Evolutionary conservation across 768 basidiomycete genomes (phyloP).

Genomic region (Hygrocybe punicea): DNA sequence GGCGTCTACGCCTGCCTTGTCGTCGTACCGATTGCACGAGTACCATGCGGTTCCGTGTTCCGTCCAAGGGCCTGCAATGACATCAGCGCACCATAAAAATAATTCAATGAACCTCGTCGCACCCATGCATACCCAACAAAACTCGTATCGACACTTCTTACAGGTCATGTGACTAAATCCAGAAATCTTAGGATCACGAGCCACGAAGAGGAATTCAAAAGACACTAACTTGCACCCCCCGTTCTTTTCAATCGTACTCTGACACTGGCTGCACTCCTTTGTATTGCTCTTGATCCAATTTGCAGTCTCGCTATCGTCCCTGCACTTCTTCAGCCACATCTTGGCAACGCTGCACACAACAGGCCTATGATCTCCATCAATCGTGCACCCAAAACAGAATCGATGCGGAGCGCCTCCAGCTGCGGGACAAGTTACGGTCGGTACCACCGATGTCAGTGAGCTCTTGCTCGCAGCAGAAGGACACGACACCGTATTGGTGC

Average conservation of each 20-base stretch:
- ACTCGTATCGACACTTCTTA: slow-evolving; percentile 98
- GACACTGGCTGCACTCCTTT: slow-evolving; percentile 94
- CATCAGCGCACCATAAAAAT: slow-evolving; percentile 13
- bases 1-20: slow-evolving; percentile 81
- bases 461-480: slow-evolving; percentile 72
- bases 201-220: slow-evolving; percentile 1
- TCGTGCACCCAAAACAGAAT: slow-evolving; percentile 93
- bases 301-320: slow-evolving; percentile 95
- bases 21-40: slow-evolving; percentile 96
- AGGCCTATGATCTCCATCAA: slow-evolving; percentile 88
- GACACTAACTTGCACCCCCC: slow-evolving; percentile 96
- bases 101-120: slow-evolving; percentile 17
- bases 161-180: slow-evolving; percentile 93
- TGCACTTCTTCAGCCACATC: slow-evolving; percentile 96
- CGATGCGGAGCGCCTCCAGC: slow-evolving; percentile 58
- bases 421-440: slow-evolving; percentile 83
- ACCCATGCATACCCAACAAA: slow-evolving; percentile 99
- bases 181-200: background rate
- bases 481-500: slow-evolving; percentile 93
- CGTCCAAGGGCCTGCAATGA: slow-evolving; percentile 78
- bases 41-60: slow-evolving; percentile 98
- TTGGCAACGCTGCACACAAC: slow-evolving; percentile 84
- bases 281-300: slow-evolving; percentile 99
- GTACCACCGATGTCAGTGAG: slow-evolving; percentile 74
- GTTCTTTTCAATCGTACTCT: slow-evolving; percentile 99